These are phyloP conservation scores for Termitomyces sp. DNA, from an alignment of 768 basidiomycete genomes.

Conservation along the genomic window DNA sequence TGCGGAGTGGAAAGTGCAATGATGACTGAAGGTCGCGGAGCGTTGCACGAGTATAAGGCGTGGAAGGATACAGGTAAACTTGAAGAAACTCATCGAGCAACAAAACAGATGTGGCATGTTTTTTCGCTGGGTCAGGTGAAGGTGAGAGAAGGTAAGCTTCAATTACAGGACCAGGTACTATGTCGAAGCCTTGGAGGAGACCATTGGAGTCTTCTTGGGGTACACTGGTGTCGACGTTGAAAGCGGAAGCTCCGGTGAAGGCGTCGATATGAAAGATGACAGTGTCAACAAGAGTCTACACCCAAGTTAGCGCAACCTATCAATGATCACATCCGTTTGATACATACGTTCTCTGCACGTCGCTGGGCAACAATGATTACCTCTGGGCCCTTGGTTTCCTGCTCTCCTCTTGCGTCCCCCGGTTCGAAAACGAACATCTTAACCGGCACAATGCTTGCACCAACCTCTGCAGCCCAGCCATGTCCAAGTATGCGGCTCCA, in stretches of 20 bases:
- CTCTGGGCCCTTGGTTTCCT: slow-evolving; percentile 37
- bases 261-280: slow-evolving; percentile 76
- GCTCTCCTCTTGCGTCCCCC: slow-evolving; percentile 31
- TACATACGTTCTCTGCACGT: slow-evolving; percentile 54
- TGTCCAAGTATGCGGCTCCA: slow-evolving; percentile 80
- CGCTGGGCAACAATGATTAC: slow-evolving; percentile 62
- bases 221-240: not conserved
- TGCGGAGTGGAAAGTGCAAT: slow-evolving; percentile 54
- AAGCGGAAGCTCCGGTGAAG: slow-evolving; percentile 64
- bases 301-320: slow-evolving; percentile 2
- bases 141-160: slow-evolving; percentile 45
- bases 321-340: not conserved
- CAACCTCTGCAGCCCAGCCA: slow-evolving; percentile 57
- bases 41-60: slow-evolving; percentile 32
- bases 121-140: slow-evolving; percentile 23
- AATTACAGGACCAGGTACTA: slow-evolving; percentile 52
- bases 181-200: slow-evolving; percentile 53
- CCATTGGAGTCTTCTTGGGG: slow-evolving; percentile 27
- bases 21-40: slow-evolving; percentile 39
- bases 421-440: slow-evolving; percentile 55
- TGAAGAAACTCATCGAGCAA: slow-evolving; percentile 76
- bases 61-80: slow-evolving; percentile 67
- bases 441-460: slow-evolving; percentile 50
- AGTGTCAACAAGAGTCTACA: slow-evolving; percentile 59
- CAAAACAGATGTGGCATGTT: slow-evolving; percentile 45